Conservation (phyloP, 192 early-diverging fungal species). For the Mortierella hygrophila region DNA sequence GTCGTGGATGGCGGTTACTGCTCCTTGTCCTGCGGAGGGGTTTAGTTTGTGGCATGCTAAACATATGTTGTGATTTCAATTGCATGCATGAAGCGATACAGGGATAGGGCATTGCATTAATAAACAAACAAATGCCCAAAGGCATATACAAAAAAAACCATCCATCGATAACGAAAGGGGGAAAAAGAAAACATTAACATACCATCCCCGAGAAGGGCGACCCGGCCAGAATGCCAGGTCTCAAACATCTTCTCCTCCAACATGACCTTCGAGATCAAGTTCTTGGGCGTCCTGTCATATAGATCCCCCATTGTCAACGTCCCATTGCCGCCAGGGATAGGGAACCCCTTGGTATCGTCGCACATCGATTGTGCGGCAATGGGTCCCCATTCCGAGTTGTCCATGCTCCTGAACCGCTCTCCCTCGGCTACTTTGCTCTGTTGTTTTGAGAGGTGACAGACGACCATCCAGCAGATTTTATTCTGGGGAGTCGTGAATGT, state of each 20-base stretch:
- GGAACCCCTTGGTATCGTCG: background rate
- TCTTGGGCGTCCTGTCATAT: constrained; percentile 3
- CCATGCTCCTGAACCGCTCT: background rate
- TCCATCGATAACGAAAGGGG: background rate
- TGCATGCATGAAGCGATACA: background rate
- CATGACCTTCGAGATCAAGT: constrained; percentile 11
- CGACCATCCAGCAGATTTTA: constrained; percentile 23
- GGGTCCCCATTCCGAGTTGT: constrained; percentile 26
- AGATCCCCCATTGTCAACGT: constrained; percentile 11
- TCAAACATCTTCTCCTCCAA: constrained; percentile 26
- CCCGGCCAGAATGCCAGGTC: constrained; percentile 15
- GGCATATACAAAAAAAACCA: background rate
- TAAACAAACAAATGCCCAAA: background rate
- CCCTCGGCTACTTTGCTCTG: background rate
- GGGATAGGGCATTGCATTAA: background rate
- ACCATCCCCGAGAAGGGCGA: constrained; percentile 23
- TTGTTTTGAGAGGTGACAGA: background rate
- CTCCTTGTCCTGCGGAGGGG: constrained; percentile 12
- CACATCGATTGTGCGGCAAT: constrained; percentile 1
- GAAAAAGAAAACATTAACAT: background rate
- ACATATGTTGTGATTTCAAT: no score
- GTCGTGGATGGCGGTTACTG: constrained; percentile 14
- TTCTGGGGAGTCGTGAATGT: constrained; percentile 6
- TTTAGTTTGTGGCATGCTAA: constrained; percentile 30
- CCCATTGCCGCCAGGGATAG: constrained; percentile 4